phyloP scores from a whole-genome alignment of 257 asterid species.

The Salvia rosmarinus region DNA sequence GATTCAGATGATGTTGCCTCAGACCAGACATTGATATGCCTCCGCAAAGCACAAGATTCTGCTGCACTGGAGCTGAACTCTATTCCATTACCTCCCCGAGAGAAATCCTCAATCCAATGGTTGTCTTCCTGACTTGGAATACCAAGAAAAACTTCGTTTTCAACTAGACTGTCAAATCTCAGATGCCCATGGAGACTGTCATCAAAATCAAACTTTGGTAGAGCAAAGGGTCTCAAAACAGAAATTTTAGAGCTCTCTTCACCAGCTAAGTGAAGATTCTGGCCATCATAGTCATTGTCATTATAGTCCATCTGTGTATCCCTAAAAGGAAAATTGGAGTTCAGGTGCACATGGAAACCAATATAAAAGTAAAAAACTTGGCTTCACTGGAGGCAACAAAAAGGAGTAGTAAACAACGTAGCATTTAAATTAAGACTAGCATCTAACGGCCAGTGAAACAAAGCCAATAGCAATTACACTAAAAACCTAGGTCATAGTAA shows the following conservation, averaged over 20 bases:
- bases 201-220: slow-evolving; percentile 97
- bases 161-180: slow-evolving; percentile 96
- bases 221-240: slow-evolving; percentile 79
- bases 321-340: slow-evolving; percentile 48
- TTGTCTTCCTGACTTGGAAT: slow-evolving; percentile 95
- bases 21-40: slow-evolving; percentile 98
- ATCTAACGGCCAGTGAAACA: slow-evolving; percentile 14
- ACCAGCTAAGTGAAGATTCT: slow-evolving; percentile 76
- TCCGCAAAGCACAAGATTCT: slow-evolving; percentile 84
- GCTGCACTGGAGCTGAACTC: slow-evolving; percentile 82
- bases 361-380: slow-evolving; percentile 1
- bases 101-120: slow-evolving; percentile 98
- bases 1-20: slow-evolving; percentile 99
- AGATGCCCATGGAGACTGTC: slow-evolving; percentile 78
- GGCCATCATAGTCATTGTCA: slow-evolving; percentile 89
- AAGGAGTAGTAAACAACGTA: slow-evolving; percentile 12
- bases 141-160: slow-evolving; percentile 98
- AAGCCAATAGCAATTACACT: slow-evolving; percentile 1
- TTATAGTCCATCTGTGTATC: slow-evolving; percentile 86
- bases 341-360: slow-evolving; percentile 27
- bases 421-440: slow-evolving; percentile 2
- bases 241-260: slow-evolving; percentile 90
- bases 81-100: slow-evolving; percentile 82
- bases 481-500: neutral
- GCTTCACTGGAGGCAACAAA: slow-evolving; percentile 23